Evolutionary conservation across 306 rosid genomes (phyloP).

Genomic region (Corylus avellana): DNA sequence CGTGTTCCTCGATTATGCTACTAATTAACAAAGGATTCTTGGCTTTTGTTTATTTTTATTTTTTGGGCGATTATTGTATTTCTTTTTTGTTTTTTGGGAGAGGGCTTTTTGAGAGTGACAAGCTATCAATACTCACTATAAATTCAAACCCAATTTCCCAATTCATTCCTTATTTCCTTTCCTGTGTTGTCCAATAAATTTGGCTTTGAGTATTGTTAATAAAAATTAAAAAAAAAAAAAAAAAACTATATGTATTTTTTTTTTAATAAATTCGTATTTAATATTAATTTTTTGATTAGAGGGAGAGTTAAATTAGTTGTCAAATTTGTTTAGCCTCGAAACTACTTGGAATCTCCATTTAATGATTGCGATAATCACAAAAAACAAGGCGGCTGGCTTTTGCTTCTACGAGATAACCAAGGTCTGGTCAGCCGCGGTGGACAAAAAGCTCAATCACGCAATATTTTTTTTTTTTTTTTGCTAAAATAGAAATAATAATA

Average conservation of each 20-base stretch:
- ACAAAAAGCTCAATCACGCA: background rate
- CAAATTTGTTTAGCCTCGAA: background rate
- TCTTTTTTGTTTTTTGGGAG: no score
- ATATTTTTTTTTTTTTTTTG: background rate
- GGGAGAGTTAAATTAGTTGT: no score
- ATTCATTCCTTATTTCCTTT: background rate
- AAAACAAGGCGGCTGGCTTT: conserved; percentile 17
- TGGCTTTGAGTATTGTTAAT: no score
- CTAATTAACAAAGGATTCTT: no score
- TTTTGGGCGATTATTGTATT: no score
- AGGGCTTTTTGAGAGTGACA: no score
- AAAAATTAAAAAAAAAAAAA: no score
- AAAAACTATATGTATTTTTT: no score
- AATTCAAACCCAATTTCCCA: background rate
- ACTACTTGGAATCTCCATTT: background rate
- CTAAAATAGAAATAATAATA: background rate
- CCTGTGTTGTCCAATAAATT: background rate
- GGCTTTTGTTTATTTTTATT: no score
- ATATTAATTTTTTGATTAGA: no score
- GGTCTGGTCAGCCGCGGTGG: conserved; percentile 25
- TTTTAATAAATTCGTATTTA: no score
- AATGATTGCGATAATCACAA: background rate
- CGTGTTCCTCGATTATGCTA: no score
- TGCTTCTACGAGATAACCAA: background rate
- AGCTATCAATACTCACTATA: background rate